Conservation (phyloP, 2,329 filamentous ascomycete species). For the Talaromyces funiculosus region DNA sequence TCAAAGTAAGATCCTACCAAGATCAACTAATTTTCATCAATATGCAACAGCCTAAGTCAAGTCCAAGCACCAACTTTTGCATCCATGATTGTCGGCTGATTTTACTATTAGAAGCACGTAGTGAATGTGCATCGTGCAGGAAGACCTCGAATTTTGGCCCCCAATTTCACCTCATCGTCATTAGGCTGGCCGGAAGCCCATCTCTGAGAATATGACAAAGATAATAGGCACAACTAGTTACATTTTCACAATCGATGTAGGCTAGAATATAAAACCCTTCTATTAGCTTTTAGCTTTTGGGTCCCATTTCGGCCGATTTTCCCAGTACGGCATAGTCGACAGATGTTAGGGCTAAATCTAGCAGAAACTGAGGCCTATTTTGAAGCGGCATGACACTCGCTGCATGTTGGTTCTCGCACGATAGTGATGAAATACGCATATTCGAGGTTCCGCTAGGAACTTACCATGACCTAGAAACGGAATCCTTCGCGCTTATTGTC, state of each 20-base stretch:
- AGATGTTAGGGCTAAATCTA: background rate
- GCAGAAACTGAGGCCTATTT: background rate
- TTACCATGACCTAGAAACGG: background rate
- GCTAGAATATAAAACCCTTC: too few relatives aligned
- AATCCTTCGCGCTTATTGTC: background rate
- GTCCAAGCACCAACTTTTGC: background rate
- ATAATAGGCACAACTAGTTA: background rate
- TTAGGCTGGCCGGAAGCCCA: background rate
- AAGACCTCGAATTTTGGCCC: background rate
- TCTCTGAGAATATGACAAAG: background rate
- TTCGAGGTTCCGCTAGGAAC: background rate
- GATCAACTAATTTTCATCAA: background rate
- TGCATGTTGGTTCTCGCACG: background rate
- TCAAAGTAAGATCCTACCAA: background rate
- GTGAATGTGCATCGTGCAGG: background rate
- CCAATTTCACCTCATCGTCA: background rate
- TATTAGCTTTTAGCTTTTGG: background rate
- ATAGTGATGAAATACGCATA: background rate
- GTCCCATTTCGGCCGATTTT: background rate
- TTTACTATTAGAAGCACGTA: background rate
- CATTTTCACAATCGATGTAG: too few relatives aligned
- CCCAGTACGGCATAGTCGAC: background rate
- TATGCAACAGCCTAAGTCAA: background rate
- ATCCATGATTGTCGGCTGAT: background rate
- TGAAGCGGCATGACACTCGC: background rate